Percentiles rank a stretch among this genome's conserved stretches.
These are phyloP conservation scores for Dillenia turbinata DNA, from an alignment of 164 flowering plant genomes.

Conservation along the genomic window DNA sequence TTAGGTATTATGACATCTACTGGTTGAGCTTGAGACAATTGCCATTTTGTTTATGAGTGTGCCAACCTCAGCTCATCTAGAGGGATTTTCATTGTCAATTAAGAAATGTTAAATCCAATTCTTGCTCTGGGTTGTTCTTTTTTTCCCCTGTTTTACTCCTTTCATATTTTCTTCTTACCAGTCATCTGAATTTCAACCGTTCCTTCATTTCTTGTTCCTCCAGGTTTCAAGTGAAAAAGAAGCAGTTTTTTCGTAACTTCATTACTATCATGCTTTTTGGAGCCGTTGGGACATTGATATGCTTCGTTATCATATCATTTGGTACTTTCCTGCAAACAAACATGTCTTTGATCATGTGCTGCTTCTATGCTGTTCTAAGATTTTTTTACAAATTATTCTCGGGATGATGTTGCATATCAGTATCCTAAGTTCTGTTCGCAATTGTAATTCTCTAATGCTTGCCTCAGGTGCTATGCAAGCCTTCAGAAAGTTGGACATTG, in stretches of 20 bases:
- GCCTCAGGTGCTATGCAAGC: constrained; percentile 37
- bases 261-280: constrained; percentile 73
- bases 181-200: too few species aligned
- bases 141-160: neutral
- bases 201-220: constrained; percentile 4
- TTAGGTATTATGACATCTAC: too few species aligned
- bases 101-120: neutral
- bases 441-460: constrained; percentile 8
- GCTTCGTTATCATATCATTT: constrained; percentile 48
- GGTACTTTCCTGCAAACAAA: constrained; percentile 33
- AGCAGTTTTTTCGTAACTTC: constrained; percentile 82
- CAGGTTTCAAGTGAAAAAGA: constrained; percentile 94
- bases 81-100: too few species aligned
- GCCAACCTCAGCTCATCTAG: too few species aligned
- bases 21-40: neutral
- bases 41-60: neutral
- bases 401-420: too few species aligned
- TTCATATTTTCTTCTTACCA: neutral
- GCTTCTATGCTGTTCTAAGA: neutral
- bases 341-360: constrained; percentile 1
- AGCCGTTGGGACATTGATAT: constrained; percentile 77
- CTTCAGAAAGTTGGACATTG: constrained; percentile 40
- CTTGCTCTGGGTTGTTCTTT: neutral
- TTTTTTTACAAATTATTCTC: neutral
- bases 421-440: neutral